A percentile compares a stretch with the other conserved stretches of the same genome.
Evolutionary conservation across 495 filamentous ascomycete genomes (phyloP).

Genomic region (Podospora comata): DNA sequence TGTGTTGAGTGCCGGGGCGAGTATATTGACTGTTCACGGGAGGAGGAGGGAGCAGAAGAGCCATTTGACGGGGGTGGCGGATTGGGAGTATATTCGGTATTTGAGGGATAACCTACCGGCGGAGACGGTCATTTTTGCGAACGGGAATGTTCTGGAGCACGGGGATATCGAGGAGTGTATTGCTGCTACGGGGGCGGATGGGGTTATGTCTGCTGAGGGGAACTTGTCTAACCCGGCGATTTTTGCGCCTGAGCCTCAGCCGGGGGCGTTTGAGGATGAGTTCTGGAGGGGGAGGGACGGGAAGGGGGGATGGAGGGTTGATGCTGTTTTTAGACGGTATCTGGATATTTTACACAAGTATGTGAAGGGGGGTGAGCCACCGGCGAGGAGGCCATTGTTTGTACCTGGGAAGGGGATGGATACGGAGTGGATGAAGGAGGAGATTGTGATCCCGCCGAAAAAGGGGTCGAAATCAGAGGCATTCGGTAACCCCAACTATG

Average conservation of each 20-base stretch:
- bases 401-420: constrained; percentile 68
- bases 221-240: constrained; percentile 88
- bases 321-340: constrained; percentile 82
- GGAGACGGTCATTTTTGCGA: constrained; percentile 92
- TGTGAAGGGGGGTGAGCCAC: constrained; percentile 60
- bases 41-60: constrained; percentile 89
- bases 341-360: constrained; percentile 81
- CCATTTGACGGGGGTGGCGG: constrained; percentile 88
- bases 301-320: constrained; percentile 82
- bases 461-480: constrained; percentile 24
- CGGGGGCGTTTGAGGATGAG: constrained; percentile 63
- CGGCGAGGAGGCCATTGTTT: constrained; percentile 67
- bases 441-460: constrained; percentile 44
- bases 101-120: constrained; percentile 78
- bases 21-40: constrained; percentile 89
- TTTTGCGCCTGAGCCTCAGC: constrained; percentile 64
- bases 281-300: constrained; percentile 84
- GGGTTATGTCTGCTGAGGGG: constrained; percentile 92
- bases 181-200: constrained; percentile 83
- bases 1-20: constrained; percentile 84
- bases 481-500: constrained; percentile 57
- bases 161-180: constrained; percentile 79
- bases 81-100: constrained; percentile 81
- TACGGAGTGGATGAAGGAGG: constrained; percentile 40
- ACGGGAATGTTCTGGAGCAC: constrained; percentile 85